Evolutionary conservation across 2,329 filamentous ascomycete species (phyloP).

Genomic region (Colletotrichum somersetense): DNA sequence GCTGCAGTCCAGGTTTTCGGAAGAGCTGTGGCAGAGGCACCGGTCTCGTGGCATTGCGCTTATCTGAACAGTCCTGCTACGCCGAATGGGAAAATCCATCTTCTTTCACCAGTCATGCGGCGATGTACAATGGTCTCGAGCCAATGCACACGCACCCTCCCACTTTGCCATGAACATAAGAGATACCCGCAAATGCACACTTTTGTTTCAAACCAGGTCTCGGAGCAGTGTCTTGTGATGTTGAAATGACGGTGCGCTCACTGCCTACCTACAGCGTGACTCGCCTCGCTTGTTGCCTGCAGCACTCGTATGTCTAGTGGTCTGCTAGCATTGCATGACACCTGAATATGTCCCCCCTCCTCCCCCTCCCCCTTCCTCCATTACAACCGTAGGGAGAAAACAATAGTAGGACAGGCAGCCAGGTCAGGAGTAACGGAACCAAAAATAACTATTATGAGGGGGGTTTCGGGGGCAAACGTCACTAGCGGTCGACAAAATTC

Average conservation of each 20-base stretch:
- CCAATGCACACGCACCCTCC: neutral
- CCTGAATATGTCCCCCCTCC: neutral
- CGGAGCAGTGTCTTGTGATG: neutral
- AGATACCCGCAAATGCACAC: conserved; percentile 29
- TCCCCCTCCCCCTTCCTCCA: neutral
- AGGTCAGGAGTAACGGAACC: neutral
- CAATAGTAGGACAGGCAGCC: neutral
- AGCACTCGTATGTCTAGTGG: neutral
- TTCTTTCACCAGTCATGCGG: neutral
- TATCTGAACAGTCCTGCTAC: neutral
- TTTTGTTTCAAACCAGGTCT: neutral
- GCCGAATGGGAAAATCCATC: neutral
- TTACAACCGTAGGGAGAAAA: too few species aligned
- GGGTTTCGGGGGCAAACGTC: neutral
- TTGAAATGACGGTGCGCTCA: neutral
- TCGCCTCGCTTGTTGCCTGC: neutral
- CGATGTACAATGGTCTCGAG: neutral
- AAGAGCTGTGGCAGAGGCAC: conserved; percentile 27
- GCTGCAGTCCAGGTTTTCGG: conserved; percentile 53
- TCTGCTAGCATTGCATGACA: neutral
- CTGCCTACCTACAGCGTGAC: too few species aligned
- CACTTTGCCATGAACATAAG: neutral
- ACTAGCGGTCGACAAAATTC: neutral
- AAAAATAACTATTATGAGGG: too few species aligned
- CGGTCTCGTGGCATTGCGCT: neutral